A percentile compares a stretch with the other conserved stretches of the same genome.
Evolutionary conservation across 1,284 basidiomycete genomes (phyloP).

Genomic region (Meira miltonrushii): DNA sequence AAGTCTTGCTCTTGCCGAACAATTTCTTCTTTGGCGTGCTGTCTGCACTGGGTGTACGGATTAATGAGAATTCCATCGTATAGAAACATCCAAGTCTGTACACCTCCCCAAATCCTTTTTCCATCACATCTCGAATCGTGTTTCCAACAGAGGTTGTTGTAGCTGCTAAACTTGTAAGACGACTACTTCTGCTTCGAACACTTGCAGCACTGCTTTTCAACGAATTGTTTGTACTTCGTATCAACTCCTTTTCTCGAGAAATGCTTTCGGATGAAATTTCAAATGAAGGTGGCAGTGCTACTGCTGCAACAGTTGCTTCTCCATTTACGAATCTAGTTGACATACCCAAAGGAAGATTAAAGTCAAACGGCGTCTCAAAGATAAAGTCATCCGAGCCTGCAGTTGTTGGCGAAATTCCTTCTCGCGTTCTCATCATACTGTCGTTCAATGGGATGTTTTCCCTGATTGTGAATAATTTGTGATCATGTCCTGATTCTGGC

Average conservation of each 20-base stretch:
- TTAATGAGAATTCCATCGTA: slow-evolving; percentile 28
- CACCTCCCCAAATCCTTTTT: slow-evolving; percentile 35
- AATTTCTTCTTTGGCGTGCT: not conserved
- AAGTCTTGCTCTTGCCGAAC: slow-evolving; percentile 13
- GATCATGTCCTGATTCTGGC: slow-evolving; percentile 25
- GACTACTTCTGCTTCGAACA: slow-evolving; percentile 7
- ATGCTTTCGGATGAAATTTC: slow-evolving; percentile 40
- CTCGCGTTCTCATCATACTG: slow-evolving; percentile 19
- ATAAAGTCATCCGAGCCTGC: slow-evolving; percentile 13
- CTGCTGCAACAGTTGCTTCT: slow-evolving; percentile 33
- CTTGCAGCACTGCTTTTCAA: slow-evolving; percentile 5
- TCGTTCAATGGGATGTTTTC: slow-evolving; percentile 25
- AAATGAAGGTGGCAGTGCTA: slow-evolving; percentile 40
- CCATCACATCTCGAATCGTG: slow-evolving; percentile 17
- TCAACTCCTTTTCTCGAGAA: slow-evolving; percentile 19
- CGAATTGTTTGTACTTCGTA: slow-evolving; percentile 14
- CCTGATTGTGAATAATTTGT: slow-evolving; percentile 31
- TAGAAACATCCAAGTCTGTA: slow-evolving; percentile 47
- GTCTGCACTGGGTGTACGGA: slow-evolving; percentile 10
- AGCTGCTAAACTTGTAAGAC: slow-evolving; percentile 6
- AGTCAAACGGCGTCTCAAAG: slow-evolving; percentile 33
- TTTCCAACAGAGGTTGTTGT: not conserved
- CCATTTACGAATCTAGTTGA: slow-evolving; percentile 39
- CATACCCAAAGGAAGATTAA: slow-evolving; percentile 37
- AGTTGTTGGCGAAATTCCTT: slow-evolving; percentile 2